Evolutionary conservation across 2,329 filamentous ascomycete genomes (phyloP).

Genomic region (Eurotiales sp.): DNA sequence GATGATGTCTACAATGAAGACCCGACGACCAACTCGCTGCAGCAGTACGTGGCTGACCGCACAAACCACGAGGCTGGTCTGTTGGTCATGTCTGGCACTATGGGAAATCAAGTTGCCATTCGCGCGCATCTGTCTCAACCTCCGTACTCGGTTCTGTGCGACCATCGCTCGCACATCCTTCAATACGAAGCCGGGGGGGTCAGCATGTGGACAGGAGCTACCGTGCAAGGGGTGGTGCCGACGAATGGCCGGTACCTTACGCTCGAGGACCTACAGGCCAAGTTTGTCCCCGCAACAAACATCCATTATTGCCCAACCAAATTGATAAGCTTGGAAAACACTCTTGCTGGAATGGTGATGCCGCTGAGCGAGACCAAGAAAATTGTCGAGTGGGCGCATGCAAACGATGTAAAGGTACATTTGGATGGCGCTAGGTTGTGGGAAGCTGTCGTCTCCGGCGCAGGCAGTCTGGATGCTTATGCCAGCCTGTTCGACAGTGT

Average conservation of each 20-base stretch:
- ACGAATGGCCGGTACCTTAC: constrained; percentile 70
- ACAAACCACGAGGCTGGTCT: constrained; percentile 73
- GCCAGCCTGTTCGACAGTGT: constrained; percentile 68
- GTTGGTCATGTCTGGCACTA: constrained; percentile 84
- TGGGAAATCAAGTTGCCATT: constrained; percentile 87
- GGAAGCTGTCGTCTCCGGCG: constrained; percentile 72
- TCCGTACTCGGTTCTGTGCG: constrained; percentile 75
- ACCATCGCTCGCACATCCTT: constrained; percentile 73
- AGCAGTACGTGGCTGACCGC: constrained; percentile 68
- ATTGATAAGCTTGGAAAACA: constrained; percentile 83
- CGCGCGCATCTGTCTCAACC: constrained; percentile 74
- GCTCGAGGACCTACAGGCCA: constrained; percentile 67
- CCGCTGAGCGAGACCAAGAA: constrained; percentile 66
- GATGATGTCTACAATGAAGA: constrained; percentile 87
- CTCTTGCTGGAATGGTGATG: constrained; percentile 73
- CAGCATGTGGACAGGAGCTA: constrained; percentile 66
- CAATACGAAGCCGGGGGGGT: constrained; percentile 64
- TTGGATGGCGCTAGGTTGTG: constrained; percentile 77
- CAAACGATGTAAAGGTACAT: constrained; percentile 66
- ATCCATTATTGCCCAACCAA: constrained; percentile 76
- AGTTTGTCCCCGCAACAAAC: constrained; percentile 61
- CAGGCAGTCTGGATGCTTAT: constrained; percentile 64
- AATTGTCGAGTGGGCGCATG: constrained; percentile 67
- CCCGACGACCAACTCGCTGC: constrained; percentile 69
- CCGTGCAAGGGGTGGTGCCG: constrained; percentile 63